These are phyloP conservation scores for Leptographium wingfieldii DNA, from an alignment of 2,329 filamentous ascomycete genomes.

Conservation along the genomic window DNA sequence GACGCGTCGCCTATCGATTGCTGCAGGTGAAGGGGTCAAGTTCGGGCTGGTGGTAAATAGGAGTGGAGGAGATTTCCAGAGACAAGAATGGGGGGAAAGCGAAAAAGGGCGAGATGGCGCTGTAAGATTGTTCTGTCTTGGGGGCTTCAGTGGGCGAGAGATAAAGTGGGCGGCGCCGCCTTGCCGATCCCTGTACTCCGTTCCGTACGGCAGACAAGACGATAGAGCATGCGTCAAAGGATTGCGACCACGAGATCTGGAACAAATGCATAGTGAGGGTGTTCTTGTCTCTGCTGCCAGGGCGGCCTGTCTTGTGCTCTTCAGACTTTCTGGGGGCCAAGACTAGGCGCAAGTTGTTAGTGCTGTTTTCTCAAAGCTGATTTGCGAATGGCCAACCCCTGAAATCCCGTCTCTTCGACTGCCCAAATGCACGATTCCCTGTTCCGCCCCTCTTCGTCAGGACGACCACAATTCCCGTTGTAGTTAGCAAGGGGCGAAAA, in stretches of 20 bases:
- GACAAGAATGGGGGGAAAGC: not conserved
- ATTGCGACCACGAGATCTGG: not conserved
- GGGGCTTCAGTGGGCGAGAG: not conserved
- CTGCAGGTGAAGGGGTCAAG: not conserved
- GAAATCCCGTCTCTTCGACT: not conserved
- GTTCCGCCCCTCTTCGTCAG: not conserved
- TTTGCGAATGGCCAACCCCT: not conserved
- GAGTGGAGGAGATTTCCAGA: not conserved
- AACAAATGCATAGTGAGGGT: not conserved
- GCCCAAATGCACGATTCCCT: not conserved
- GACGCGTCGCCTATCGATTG: not conserved
- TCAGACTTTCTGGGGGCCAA: not conserved
- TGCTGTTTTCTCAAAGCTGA: not conserved
- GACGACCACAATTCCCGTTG: constrained; percentile 2
- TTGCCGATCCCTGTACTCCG: not conserved
- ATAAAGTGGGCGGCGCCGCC: not conserved
- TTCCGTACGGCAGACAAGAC: not conserved
- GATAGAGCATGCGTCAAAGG: not conserved
- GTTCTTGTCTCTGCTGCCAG: not conserved
- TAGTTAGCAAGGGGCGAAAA: not conserved
- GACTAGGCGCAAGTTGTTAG: not conserved
- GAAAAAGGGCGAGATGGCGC: not conserved
- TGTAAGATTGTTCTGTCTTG: not conserved
- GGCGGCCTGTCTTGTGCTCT: not conserved
- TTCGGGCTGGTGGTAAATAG: not conserved